Evolutionary conservation across 2,329 filamentous ascomycete genomes (phyloP).

Genomic region (Cercospora sp.): DNA sequence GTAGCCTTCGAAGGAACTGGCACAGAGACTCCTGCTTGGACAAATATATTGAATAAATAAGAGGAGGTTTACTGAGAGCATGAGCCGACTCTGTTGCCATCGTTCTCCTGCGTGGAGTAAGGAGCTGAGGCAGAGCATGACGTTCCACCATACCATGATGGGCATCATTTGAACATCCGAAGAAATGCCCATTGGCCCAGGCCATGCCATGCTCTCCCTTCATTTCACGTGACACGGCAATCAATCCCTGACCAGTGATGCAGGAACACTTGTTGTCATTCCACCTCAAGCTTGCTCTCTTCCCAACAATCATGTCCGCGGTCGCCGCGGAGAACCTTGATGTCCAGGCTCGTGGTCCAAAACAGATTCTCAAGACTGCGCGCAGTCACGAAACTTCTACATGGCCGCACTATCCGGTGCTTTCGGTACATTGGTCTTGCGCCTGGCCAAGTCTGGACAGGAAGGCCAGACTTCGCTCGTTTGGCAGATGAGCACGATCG

Average conservation of each 20-base stretch:
- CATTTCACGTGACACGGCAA: background rate
- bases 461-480: background rate
- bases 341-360: background rate
- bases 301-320: background rate
- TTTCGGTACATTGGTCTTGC: background rate
- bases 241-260: background rate
- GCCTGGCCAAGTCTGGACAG: background rate
- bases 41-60: constrained; percentile 11
- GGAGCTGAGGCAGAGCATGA: too few relatives aligned
- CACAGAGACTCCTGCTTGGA: constrained; percentile 3
- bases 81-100: too few relatives aligned
- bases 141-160: background rate
- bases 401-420: background rate
- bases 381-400: background rate
- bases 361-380: background rate
- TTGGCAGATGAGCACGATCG: background rate
- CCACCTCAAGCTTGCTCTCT: background rate
- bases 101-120: too few relatives aligned
- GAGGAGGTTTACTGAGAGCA: background rate
- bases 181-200: background rate
- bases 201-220: too few relatives aligned
- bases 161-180: background rate
- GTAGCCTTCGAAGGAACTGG: background rate
- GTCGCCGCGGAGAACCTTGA: background rate
- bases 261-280: background rate